These are phyloP conservation scores for Phaeodactylum tricornutum DNA, from an alignment of 108 stramenopile species.

Conservation along the genomic window DNA sequence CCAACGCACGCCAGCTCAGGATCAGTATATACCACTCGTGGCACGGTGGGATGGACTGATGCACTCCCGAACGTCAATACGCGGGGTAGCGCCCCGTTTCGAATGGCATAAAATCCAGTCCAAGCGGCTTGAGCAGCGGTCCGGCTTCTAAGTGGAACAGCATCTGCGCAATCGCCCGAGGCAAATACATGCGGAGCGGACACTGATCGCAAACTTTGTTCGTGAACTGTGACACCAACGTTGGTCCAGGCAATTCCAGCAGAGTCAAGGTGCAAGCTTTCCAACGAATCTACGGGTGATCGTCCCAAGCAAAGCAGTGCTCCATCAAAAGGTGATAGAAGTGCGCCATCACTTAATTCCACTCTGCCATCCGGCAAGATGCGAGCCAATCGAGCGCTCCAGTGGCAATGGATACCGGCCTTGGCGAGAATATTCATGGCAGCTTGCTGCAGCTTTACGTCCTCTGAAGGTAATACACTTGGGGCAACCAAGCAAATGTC, in stretches of 20 bases:
- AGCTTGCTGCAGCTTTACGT: constrained; percentile 10
- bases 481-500: constrained; percentile 20
- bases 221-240: constrained; percentile 19
- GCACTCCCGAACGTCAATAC: constrained; percentile 4
- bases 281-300: constrained; percentile 8
- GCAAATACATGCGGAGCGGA: constrained; percentile 21
- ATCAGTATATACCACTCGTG: constrained; percentile 33
- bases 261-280: constrained; percentile 10
- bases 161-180: constrained; percentile 27
- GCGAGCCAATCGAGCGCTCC: neutral
- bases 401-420: constrained; percentile 8
- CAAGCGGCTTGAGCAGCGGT: constrained; percentile 34
- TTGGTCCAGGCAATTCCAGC: constrained; percentile 23
- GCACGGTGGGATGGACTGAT: constrained; percentile 21
- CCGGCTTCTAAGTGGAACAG: constrained; percentile 8
- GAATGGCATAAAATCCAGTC: constrained; percentile 34
- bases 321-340: constrained; percentile 17
- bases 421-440: constrained; percentile 9
- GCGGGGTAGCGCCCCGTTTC: constrained; percentile 13
- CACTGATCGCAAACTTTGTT: constrained; percentile 13
- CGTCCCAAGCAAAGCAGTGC: constrained; percentile 20
- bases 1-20: constrained; percentile 41
- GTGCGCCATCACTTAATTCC: constrained; percentile 2
- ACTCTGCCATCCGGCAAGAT: neutral
- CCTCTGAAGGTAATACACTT: constrained; percentile 12